These are phyloP conservation scores for Podaxis mareebaensis DNA, from an alignment of 768 basidiomycete genomes.

Conservation along the genomic window DNA sequence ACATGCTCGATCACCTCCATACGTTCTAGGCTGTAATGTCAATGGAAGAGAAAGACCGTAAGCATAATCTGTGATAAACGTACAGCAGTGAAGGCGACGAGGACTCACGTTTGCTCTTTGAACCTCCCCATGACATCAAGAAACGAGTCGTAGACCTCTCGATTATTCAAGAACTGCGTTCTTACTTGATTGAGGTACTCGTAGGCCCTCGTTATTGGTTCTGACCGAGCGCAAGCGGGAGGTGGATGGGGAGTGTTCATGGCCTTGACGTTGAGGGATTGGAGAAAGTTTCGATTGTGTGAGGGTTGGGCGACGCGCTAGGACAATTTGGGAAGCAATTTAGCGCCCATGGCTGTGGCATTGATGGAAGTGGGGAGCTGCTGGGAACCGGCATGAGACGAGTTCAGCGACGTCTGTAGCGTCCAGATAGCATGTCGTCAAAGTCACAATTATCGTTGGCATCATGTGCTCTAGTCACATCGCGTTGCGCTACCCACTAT, in stretches of 20 bases:
- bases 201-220: constrained; percentile 9
- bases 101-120: constrained; percentile 15
- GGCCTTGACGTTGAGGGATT: neutral
- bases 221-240: neutral
- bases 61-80: neutral
- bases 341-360: constrained; percentile 11
- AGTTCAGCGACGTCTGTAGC: neutral
- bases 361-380: neutral
- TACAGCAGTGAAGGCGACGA: neutral
- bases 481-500: neutral
- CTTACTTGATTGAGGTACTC: constrained; percentile 16
- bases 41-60: neutral
- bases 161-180: constrained; percentile 13
- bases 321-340: constrained; percentile 10
- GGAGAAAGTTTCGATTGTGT: constrained; percentile 7
- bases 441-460: constrained; percentile 6
- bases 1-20: constrained; percentile 17
- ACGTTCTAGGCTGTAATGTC: constrained; percentile 4
- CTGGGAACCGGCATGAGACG: neutral
- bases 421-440: neutral
- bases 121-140: constrained; percentile 14
- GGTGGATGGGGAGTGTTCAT: constrained; percentile 12
- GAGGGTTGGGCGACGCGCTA: neutral
- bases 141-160: constrained; percentile 15
- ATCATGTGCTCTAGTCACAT: constrained; percentile 17